Conservation (phyloP, 805 yeast species). For the Spathaspora sp. region DNA sequence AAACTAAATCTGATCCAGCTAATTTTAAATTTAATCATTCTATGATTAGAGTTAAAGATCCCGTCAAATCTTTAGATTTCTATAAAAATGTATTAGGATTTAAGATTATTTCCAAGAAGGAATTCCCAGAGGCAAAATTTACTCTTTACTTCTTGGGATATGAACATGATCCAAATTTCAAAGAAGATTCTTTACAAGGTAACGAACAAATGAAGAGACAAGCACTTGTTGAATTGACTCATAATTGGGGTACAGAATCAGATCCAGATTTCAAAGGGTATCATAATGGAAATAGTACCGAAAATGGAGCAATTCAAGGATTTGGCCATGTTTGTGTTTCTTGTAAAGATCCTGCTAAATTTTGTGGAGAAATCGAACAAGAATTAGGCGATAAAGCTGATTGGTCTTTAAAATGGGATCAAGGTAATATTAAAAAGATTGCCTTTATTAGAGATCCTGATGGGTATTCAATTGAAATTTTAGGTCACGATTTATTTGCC, state of each 20-base stretch:
- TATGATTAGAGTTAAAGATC: conserved; percentile 91
- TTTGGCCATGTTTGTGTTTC: conserved; percentile 83
- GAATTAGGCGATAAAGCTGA: conserved; percentile 38
- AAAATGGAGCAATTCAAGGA: conserved; percentile 63
- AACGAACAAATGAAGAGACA: conserved; percentile 44
- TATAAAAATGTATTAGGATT: conserved; percentile 80
- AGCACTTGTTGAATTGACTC: conserved; percentile 83
- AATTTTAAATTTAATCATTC: conserved; percentile 73
- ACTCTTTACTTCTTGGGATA: conserved; percentile 85
- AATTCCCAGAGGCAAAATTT: conserved; percentile 69
- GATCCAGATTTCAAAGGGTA: conserved; percentile 70
- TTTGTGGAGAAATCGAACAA: conserved; percentile 50
- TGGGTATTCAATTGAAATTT: conserved; percentile 78
- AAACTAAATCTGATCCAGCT: conserved; percentile 32
- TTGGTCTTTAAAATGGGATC: conserved; percentile 58
- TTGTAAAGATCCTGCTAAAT: conserved; percentile 56
- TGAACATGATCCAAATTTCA: conserved; percentile 41
- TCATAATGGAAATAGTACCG: conserved; percentile 70
- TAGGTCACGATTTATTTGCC: conserved; percentile 37
- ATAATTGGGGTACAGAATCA: conserved; percentile 91
- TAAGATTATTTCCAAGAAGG: conserved; percentile 58
- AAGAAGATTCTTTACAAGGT: conserved; percentile 34
- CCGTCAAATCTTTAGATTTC: conserved; percentile 68
- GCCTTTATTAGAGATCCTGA: conserved; percentile 89
- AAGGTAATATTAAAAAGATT: conserved; percentile 53